Percentiles rank a stretch among this genome's conserved stretches.
These are phyloP conservation scores for Casuarina equisetifolia DNA, from an alignment of 306 rosid genomes.

Conservation along the genomic window DNA sequence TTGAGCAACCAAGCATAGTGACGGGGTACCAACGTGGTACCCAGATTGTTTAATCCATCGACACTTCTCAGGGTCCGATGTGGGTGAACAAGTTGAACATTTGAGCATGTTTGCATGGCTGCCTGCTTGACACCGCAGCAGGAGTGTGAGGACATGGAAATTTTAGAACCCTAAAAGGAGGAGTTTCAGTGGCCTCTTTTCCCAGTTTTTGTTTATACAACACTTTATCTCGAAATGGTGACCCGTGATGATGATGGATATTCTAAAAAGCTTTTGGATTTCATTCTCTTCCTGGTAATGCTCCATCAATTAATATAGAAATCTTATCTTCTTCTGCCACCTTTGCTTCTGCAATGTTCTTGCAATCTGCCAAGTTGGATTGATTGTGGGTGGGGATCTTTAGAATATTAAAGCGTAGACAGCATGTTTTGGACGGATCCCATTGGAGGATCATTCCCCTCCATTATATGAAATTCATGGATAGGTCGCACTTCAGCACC, in stretches of 20 bases:
- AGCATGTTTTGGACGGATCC: slow-evolving; percentile 46
- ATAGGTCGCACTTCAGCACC: not conserved
- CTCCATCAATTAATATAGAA: slow-evolving; percentile 30
- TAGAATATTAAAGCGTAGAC: slow-evolving; percentile 29
- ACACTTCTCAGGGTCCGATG: not conserved
- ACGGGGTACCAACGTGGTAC: slow-evolving; percentile 12
- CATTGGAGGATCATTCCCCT: slow-evolving; percentile 25
- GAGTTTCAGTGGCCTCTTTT: slow-evolving; percentile 15
- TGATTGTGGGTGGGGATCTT: slow-evolving; percentile 24
- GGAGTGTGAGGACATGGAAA: not conserved
- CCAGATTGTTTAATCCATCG: not conserved
- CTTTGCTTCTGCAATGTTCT: slow-evolving; percentile 49
- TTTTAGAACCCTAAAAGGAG: slow-evolving; percentile 3
- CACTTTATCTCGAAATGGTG: slow-evolving; percentile 11
- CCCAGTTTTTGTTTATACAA: not conserved
- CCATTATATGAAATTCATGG: slow-evolving; percentile 27
- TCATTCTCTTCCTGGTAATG: slow-evolving; percentile 26
- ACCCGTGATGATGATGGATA: slow-evolving; percentile 6
- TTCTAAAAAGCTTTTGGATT: slow-evolving; percentile 24
- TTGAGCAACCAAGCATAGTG: slow-evolving; percentile 30
- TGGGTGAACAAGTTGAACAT: no score
- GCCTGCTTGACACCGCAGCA: slow-evolving; percentile 16
- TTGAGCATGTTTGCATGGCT: not conserved
- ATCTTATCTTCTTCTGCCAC: slow-evolving; percentile 40
- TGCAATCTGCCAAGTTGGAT: slow-evolving; percentile 31